These are phyloP conservation scores for Boletus rufocinnamomeus DNA, from an alignment of 768 basidiomycete species.

Conservation along the genomic window DNA sequence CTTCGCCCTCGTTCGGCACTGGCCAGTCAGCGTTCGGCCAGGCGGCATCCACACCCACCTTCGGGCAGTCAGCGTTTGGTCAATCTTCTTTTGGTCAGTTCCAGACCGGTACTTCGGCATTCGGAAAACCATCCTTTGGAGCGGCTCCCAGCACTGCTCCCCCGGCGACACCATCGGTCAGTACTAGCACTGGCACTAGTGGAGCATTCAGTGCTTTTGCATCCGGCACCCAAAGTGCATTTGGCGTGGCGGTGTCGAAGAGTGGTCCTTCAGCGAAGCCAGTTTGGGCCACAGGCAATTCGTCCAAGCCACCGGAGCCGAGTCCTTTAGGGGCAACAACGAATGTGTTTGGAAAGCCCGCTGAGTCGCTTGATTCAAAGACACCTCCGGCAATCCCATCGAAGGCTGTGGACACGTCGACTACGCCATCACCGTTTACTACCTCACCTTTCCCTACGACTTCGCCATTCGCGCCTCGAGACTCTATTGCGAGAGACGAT, in stretches of 20 bases:
- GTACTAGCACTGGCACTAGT: constrained; percentile 10
- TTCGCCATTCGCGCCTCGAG: constrained; percentile 15
- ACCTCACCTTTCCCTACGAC: background rate
- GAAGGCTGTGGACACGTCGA: constrained; percentile 2
- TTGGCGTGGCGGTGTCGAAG: constrained; percentile 27
- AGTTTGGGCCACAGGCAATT: constrained; percentile 20
- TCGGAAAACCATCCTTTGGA: constrained; percentile 28
- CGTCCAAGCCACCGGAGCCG: constrained; percentile 14
- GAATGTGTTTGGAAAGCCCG: constrained; percentile 11
- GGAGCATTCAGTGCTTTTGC: constrained; percentile 43
- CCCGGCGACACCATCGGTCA: constrained; percentile 11
- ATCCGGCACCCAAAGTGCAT: constrained; percentile 29
- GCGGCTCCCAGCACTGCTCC: constrained; percentile 14
- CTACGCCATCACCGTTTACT: constrained; percentile 8
- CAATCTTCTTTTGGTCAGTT: constrained; percentile 35
- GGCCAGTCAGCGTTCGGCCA: constrained; percentile 40
- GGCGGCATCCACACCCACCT: constrained; percentile 23
- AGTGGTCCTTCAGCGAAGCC: constrained; percentile 22
- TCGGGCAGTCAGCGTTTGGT: constrained; percentile 44
- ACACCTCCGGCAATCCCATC: constrained; percentile 13
- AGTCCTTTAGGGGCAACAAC: constrained; percentile 4
- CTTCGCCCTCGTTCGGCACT: constrained; percentile 32
- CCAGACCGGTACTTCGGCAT: constrained; percentile 15
- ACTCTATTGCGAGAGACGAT: constrained; percentile 11
- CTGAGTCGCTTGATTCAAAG: constrained; percentile 14